phyloP scores from a whole-genome alignment of 2,329 filamentous ascomycete genomes.

The Trichoderma asperellum region DNA sequence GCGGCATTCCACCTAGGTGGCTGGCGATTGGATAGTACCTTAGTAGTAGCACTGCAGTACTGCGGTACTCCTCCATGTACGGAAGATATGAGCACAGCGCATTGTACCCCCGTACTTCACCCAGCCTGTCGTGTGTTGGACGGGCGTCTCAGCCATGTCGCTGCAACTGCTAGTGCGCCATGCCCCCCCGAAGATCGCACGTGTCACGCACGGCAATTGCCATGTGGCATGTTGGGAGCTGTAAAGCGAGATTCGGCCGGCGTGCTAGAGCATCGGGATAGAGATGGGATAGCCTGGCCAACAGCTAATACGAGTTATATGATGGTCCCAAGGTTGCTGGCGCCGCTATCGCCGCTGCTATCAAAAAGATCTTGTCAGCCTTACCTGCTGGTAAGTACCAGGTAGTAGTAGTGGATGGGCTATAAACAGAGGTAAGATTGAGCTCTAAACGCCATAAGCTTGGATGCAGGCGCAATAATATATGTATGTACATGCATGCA shows the following conservation, averaged over 20 bases:
- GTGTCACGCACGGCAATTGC: conserved; percentile 29
- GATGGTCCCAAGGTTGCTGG: background rate
- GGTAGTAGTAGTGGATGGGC: background rate
- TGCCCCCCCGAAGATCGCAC: conserved; percentile 28
- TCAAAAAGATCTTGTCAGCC: background rate
- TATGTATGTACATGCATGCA: background rate
- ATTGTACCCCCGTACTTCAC: background rate
- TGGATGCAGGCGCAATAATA: background rate
- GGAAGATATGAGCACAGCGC: background rate
- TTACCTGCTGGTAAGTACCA: background rate
- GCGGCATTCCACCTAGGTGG: background rate
- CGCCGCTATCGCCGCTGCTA: background rate
- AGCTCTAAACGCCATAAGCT: background rate
- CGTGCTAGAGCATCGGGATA: background rate
- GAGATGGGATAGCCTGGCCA: background rate
- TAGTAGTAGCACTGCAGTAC: background rate
- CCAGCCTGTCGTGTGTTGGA: background rate
- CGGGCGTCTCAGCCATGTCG: conserved; percentile 2
- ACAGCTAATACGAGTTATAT: background rate
- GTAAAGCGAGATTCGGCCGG: conserved; percentile 19
- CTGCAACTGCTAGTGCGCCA: conserved; percentile 16
- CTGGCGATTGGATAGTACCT: background rate
- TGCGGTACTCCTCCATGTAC: background rate
- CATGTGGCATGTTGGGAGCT: conserved; percentile 27
- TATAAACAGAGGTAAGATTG: background rate